Evolutionary conservation across 108 stramenopile species (phyloP).

Genomic region (Tribonema minus): DNA sequence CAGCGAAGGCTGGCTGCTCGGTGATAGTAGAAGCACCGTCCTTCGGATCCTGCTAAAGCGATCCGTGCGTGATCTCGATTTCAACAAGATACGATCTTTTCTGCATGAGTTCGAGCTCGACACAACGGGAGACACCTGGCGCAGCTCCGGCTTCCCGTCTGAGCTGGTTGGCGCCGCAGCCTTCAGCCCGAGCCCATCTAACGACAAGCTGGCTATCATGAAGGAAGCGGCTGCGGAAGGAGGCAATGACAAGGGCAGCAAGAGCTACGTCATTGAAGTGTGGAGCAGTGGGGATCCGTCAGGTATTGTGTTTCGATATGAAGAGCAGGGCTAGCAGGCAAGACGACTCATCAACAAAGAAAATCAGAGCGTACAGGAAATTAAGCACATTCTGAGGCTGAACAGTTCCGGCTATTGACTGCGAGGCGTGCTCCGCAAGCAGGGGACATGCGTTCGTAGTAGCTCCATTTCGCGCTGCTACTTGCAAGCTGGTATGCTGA

Average conservation of each 20-base stretch:
- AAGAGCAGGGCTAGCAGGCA: too few species aligned
- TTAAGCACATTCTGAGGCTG: too few species aligned
- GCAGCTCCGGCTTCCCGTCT: conserved; percentile 10
- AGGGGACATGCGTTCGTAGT: too few species aligned
- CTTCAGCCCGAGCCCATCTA: conserved; percentile 21
- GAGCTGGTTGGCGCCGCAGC: conserved; percentile 9
- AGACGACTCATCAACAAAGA: too few species aligned
- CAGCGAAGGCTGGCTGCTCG: background rate
- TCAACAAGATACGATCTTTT: conserved; percentile 24
- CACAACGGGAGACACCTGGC: conserved; percentile 8
- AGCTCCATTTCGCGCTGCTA: too few species aligned
- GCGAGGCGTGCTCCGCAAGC: too few species aligned
- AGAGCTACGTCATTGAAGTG: conserved; percentile 32
- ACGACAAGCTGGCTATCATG: conserved; percentile 13
- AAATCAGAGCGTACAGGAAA: too few species aligned
- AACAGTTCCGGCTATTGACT: too few species aligned
- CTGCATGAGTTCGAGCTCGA: conserved; percentile 13
- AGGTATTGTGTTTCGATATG: too few species aligned
- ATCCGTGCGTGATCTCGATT: background rate
- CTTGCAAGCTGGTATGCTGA: too few species aligned
- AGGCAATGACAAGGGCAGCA: too few species aligned
- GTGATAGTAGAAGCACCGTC: background rate
- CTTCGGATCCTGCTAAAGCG: background rate
- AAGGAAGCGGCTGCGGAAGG: background rate
- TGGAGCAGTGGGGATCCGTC: conserved; percentile 16